These are phyloP conservation scores for Candida nemodendra DNA, from an alignment of 805 yeast genomes.

Conservation along the genomic window DNA sequence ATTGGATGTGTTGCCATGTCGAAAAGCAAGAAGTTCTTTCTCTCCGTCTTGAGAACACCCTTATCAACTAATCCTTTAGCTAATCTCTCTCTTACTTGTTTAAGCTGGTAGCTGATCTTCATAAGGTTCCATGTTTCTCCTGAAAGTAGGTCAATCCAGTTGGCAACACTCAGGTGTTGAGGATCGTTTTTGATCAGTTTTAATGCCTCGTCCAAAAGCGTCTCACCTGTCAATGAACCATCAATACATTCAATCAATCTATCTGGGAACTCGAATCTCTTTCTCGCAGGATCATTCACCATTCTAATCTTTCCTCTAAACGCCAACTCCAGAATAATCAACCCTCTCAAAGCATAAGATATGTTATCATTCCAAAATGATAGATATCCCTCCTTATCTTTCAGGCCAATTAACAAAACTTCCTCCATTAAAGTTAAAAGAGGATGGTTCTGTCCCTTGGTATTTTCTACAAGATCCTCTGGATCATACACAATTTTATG, in stretches of 20 bases:
- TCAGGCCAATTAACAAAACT: slow-evolving; percentile 86
- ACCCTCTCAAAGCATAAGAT: slow-evolving; percentile 93
- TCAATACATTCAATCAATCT: slow-evolving; percentile 85
- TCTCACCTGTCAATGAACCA: slow-evolving; percentile 89
- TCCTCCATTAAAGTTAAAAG: slow-evolving; percentile 93
- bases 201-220: slow-evolving; percentile 87
- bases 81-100: slow-evolving; percentile 94
- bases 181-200: slow-evolving; percentile 86
- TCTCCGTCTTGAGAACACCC: slow-evolving; percentile 92
- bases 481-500: slow-evolving; percentile 85
- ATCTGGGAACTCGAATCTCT: slow-evolving; percentile 84
- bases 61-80: slow-evolving; percentile 97
- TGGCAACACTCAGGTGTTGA: slow-evolving; percentile 70
- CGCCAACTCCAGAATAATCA: slow-evolving; percentile 89
- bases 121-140: slow-evolving; percentile 98
- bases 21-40: slow-evolving; percentile 88
- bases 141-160: slow-evolving; percentile 90
- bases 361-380: slow-evolving; percentile 98
- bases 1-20: slow-evolving; percentile 99
- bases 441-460: slow-evolving; percentile 50
- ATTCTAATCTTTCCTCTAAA: slow-evolving; percentile 85
- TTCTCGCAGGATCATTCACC: slow-evolving; percentile 88
- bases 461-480: slow-evolving; percentile 49
- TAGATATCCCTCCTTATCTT: slow-evolving; percentile 93
- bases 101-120: slow-evolving; percentile 92